Evolutionary conservation across 441 rosid genomes (phyloP), one percentile per base, ranked within the genome.

Genomic region (Erodium texanum): DNA sequence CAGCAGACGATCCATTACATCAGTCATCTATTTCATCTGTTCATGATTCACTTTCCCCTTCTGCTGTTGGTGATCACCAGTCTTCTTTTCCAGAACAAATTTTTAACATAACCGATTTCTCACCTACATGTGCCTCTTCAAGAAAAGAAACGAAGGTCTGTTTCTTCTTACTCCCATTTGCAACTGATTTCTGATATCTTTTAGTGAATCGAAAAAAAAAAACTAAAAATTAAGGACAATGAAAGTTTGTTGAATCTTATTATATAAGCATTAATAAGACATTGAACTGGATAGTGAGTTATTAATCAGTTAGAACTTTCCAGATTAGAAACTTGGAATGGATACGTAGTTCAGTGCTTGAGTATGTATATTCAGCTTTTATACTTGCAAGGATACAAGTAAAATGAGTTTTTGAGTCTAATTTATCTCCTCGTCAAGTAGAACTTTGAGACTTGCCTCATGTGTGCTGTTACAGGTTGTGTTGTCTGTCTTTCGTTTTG

Each of bases 121-220:
- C 98, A 71, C 97, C 96, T 75, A 79, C 83, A 34, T 89, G 95
- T 97, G 92, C 93, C 68, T 90, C 82, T 79, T 82, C 95, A 69
- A 79, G 83, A 62, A 92, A 95, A 79, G 86, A 82, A 72, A 89
- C 98, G 12, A 95, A 92, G 99, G 98, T 89, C 62, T 73, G 23
- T 63, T 15, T 38, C 34, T 62, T 69, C 11, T 38, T 61, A 61
- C 29, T 61, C 22, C 64, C 64, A 61, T 61, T 16, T 52, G 59
- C 59, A 52, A 16, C 18, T 52, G 7, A 19, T 52, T 52, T 16
- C 22, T 52, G 22, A 52, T 52, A 8, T 52, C 48, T 41, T 41
- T 41, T 9, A 41, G 48, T 52, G 59, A 11, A 52, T 23, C 18
- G 23, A 23, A 52, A 41, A 15, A 52, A 16, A 48, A 48, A 52